Evolutionary conservation across 2,329 filamentous ascomycete species (phyloP).

Genomic region (Pyrenophora graminea): DNA sequence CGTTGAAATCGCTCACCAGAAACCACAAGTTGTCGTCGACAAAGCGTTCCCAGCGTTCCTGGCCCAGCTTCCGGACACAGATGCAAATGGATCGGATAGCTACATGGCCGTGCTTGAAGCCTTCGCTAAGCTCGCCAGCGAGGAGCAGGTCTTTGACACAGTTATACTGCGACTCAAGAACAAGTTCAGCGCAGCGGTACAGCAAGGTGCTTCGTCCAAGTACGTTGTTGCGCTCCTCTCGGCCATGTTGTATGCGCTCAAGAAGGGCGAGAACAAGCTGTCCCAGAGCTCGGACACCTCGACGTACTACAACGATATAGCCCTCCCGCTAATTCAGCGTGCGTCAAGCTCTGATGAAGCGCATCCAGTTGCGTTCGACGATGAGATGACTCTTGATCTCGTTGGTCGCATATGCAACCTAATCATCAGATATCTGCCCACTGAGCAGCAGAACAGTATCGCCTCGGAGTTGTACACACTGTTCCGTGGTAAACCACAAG

Average conservation of each 20-base stretch:
- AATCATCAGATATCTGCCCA: conserved; percentile 59
- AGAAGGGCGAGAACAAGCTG: conserved; percentile 58
- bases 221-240: conserved; percentile 65
- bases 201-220: conserved; percentile 54
- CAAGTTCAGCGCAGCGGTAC: conserved; percentile 62
- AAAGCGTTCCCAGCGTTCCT: conserved; percentile 70
- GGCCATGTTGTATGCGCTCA: conserved; percentile 65
- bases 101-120: conserved; percentile 65
- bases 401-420: conserved; percentile 65
- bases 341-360: conserved; percentile 39
- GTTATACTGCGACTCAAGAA: conserved; percentile 66
- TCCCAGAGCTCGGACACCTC: conserved; percentile 47
- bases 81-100: conserved; percentile 50
- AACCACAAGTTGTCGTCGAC: conserved; percentile 65
- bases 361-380: conserved; percentile 43
- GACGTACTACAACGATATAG: conserved; percentile 54
- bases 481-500: conserved; percentile 47
- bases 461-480: conserved; percentile 60
- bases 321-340: conserved; percentile 49
- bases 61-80: conserved; percentile 64
- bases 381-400: conserved; percentile 61
- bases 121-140: conserved; percentile 66
- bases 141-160: conserved; percentile 66
- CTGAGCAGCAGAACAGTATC: conserved; percentile 56
- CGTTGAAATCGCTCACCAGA: conserved; percentile 64